Base-by-base conservation (phyloP, 331 rosid genomes). In the Spiraea crenata region DNA sequence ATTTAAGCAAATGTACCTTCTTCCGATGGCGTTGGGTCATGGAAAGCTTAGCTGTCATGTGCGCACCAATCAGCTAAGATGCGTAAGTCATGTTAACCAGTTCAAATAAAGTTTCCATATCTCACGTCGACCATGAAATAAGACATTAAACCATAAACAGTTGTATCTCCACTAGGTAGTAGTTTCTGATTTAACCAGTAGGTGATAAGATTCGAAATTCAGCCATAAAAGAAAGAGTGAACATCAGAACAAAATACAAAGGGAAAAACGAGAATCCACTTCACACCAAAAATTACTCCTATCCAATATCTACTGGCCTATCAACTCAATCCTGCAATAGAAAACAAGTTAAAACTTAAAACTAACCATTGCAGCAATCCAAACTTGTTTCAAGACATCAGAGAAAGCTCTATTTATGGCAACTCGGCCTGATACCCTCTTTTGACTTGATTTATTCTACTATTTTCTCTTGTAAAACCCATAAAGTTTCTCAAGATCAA, bases 301-400 rank as follows among this genome's bases (percentile, higher is more conserved):
- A 25, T 25, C 31, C 31, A 25, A 25, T 25, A 25, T 25, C 31
- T 25, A 25, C 31, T 0, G 31, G 2, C 31, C 31, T 25, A 25
- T n/a, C n/a, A n/a, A n/a, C n/a, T n/a, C n/a, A n/a, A n/a, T n/a
- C n/a, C n/a, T n/a, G n/a, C n/a, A n/a, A n/a, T n/a, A n/a, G n/a
- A n/a, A n/a, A n/a, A n/a, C n/a, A n/a, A 25, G 31, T 25, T 25
- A 25, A 59, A 40, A 52, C 60, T 63, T 58, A 72, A 79, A 48
- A 83, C 97, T 74, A 80, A 89, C 98, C 92, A 59, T 50, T 62
- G 91, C 84, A 49, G 83, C 61, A 73, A 89, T 89, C 98, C 95
- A 92, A 76, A 89, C 91, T 81, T 77, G 92, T 80, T 89, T 92
- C 85, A 92, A 77, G 80, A 92, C 91, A 47, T 77, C 73, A 78